Evolutionary conservation across 2,329 filamentous ascomycete species (phyloP), one percentile per base, ranked within the genome.

Genomic region (Blastomyces emzantsi): DNA sequence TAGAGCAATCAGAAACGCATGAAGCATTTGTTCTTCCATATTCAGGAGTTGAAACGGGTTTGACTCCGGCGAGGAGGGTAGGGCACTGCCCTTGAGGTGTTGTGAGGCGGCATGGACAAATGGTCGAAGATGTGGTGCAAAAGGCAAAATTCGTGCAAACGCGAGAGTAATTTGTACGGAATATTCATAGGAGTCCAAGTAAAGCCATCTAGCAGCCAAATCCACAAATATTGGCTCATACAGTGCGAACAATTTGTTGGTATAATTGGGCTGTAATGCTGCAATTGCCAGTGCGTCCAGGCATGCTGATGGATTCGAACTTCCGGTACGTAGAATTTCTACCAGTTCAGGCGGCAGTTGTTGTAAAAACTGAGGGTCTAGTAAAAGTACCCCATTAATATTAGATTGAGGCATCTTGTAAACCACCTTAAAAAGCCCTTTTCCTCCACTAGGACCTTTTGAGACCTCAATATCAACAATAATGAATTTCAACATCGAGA

Each of bases 141-240:
- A 87, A 22, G 91, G 90, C 69, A 97, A 75, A 66, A 96, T 82
- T 71, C 89, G 84, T 65, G 90, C 88, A 77, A 96, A 89, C 41
- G 90, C 88, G 63, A 87, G 83, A 67, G 93, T 82, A 61, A 88
- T 73, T 64, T 71, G 72, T 64, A 74, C 67, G 65, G 70, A 71
- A 66, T 76, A 73, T 62, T 69, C 65, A 60, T 73, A 68, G 58
- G 70, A 67, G 66, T 77, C 71, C 17, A 63, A 41, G 45, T 70
- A 69, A 60, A 89, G 80, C 91, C 91, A 96, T 79, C 89, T 82
- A 66, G 91, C 89, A 75, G 89, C 90, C 60, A 95, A 81, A 75
- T 97, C 92, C 69, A 90, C 85, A 70, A 94, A 90, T 51, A 92
- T 78, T 66, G 83, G 79, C 73, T 90, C 86, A 75, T 92, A 92